phyloP scores from a whole-genome alignment of 495 filamentous ascomycete species.

The Patellaria atrata region DNA sequence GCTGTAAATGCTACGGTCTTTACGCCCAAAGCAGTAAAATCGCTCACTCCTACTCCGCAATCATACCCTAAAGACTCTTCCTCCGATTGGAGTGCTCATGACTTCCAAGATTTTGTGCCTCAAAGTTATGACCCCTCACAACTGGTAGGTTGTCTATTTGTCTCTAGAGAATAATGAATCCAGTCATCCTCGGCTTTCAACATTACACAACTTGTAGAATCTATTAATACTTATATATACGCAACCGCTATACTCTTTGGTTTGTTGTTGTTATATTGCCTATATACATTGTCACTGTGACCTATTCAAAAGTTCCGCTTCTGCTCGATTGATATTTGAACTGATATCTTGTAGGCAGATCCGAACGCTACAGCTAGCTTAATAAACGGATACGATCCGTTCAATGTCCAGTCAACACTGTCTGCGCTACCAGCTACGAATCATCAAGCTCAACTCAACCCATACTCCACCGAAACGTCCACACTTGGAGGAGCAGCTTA shows the following conservation, averaged over 20 bases:
- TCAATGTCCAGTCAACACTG: constrained; percentile 11
- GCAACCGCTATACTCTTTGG: too few species aligned
- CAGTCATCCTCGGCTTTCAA: constrained; percentile 10
- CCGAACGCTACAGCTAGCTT: constrained; percentile 7
- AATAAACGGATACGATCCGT: constrained; percentile 16
- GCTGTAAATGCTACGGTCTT: constrained; percentile 84
- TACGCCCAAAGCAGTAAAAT: constrained; percentile 46
- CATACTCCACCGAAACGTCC: constrained; percentile 26
- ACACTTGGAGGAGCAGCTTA: constrained; percentile 55
- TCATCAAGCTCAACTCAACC: constrained; percentile 16
- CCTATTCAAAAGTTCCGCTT: not conserved
- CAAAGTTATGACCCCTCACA: constrained; percentile 52
- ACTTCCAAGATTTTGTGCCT: constrained; percentile 71
- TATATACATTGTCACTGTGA: not conserved
- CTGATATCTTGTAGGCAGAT: constrained; percentile 14
- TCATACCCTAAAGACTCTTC: constrained; percentile 36
- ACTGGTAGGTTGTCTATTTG: constrained; percentile 36
- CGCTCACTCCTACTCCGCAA: constrained; percentile 29
- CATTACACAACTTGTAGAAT: constrained; percentile 13
- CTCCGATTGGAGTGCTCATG: constrained; percentile 41
- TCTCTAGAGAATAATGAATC: constrained; percentile 9
- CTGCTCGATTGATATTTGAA: not conserved
- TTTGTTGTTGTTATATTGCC: too few species aligned
- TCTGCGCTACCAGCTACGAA: constrained; percentile 6
- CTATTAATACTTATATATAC: too few species aligned